phyloP scores from a whole-genome alignment of 1,139 yeast genomes.

The Yamadazyma oceani region DNA sequence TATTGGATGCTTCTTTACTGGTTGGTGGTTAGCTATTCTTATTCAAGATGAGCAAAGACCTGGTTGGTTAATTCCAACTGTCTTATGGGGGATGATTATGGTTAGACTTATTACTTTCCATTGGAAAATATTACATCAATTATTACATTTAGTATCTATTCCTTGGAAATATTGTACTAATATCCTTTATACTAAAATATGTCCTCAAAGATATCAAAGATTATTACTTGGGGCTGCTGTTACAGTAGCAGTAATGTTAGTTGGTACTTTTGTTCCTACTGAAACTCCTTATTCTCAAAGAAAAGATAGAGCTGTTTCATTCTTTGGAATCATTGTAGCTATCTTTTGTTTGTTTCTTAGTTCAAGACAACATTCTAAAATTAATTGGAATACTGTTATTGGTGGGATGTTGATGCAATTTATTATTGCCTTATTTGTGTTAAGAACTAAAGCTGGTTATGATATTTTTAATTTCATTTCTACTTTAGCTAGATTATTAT shows the following conservation, averaged over 20 bases:
- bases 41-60: constrained; percentile 53
- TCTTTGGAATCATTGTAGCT: constrained; percentile 57
- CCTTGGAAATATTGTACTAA: constrained; percentile 46
- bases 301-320: constrained; percentile 58
- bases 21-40: constrained; percentile 66
- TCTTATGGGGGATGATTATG: constrained; percentile 55
- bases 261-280: constrained; percentile 57
- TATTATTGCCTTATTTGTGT: constrained; percentile 60
- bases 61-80: constrained; percentile 64
- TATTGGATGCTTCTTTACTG: constrained; percentile 52
- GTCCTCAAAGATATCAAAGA: constrained; percentile 39
- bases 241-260: constrained; percentile 47
- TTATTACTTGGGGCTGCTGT: constrained; percentile 45
- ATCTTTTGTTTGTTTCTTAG: constrained; percentile 46
- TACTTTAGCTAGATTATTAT: constrained; percentile 56
- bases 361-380: constrained; percentile 45
- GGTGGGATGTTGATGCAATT: constrained; percentile 65
- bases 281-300: constrained; percentile 51
- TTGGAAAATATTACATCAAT: constrained; percentile 40
- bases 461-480: constrained; percentile 66
- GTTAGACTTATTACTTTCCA: constrained; percentile 56
- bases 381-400: constrained; percentile 64
- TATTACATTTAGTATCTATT: constrained; percentile 22
- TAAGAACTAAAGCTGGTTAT: constrained; percentile 61
- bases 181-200: constrained; percentile 36